phyloP scores from a whole-genome alignment of 2,329 filamentous ascomycete genomes.

The Bisporella sp. region DNA sequence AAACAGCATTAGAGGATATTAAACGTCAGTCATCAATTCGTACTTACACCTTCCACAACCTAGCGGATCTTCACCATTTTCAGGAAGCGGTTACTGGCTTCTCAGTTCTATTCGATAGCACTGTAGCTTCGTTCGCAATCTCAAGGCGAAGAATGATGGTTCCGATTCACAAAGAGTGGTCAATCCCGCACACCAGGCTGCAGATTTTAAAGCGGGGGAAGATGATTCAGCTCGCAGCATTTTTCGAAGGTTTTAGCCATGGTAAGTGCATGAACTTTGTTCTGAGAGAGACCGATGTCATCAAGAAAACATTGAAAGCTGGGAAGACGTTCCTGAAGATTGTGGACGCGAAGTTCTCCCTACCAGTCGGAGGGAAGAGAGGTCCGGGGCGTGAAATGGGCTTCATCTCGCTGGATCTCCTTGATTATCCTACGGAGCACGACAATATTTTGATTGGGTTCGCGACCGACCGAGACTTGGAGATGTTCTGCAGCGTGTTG shows the following conservation, averaged over 20 bases:
- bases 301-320: conserved; percentile 59
- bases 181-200: conserved; percentile 70
- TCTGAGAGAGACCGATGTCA: conserved; percentile 76
- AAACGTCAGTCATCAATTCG: conserved; percentile 57
- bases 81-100: conserved; percentile 76
- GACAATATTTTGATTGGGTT: conserved; percentile 86
- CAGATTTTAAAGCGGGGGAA: conserved; percentile 75
- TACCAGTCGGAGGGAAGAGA: conserved; percentile 53
- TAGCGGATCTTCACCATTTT: conserved; percentile 69
- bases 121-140: conserved; percentile 72
- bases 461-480: conserved; percentile 27
- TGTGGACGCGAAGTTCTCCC: conserved; percentile 83
- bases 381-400: conserved; percentile 52
- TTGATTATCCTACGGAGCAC: conserved; percentile 85
- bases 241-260: conserved; percentile 82
- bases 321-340: conserved; percentile 69
- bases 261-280: conserved; percentile 86
- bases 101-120: conserved; percentile 64
- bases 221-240: conserved; percentile 71
- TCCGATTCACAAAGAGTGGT: conserved; percentile 91
- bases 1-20: conserved; percentile 41
- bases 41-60: conserved; percentile 59
- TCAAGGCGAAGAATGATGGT: conserved; percentile 82
- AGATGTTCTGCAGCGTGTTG: too few relatives aligned
- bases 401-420: conserved; percentile 79